Base-by-base conservation (phyloP, 1,139 yeast genomes). In the Geotrichum macrosporum region DNA sequence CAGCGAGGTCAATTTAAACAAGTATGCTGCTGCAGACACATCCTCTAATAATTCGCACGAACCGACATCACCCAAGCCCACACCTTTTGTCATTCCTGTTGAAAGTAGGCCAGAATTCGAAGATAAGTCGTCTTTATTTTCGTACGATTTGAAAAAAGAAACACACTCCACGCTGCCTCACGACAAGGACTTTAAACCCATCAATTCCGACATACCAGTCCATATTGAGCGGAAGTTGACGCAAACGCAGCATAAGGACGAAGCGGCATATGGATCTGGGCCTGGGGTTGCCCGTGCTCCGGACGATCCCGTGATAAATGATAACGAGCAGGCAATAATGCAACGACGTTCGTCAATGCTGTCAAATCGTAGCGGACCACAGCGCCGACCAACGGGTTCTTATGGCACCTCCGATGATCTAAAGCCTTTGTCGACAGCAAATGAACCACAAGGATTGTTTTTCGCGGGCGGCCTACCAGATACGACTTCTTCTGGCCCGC, bases 171-270 rank as follows among this genome's bases (percentile, higher is more conserved):
- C 71, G 10, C 55, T 60, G 35, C 56, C 56, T n/a, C 53, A 52
- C 19, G 68, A 64, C 47, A 51, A 50, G 34, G 62, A 60, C 51
- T 65, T 64, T 52, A 52, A 56, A 53, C 70, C 70, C 8, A 64
- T 60, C 13, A 62, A 56, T 27, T 46, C 64, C 16, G 61, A 59
- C 33, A 44, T 61, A 16, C 66, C 69, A 13, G 62, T 62, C 3
- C 50, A 56, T 19, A 50, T 62, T 8, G 71, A 67, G 57, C 66
- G 71, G 15, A 57, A 63, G 10, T 56, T 67, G 41, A 64, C 70
- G 12, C 54, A 53, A 47, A 64, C 70, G 9, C 46, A 57, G 35
- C 70, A 66, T 55, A 63, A 65, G 55, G 54, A 56, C 18, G 68
- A 65, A 47, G 55, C 46, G 15, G 52, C 44, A 24, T 9, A 22